These are phyloP conservation scores for Solanum bukasovii DNA, from an alignment of 257 asterid genomes.

Conservation along the genomic window DNA sequence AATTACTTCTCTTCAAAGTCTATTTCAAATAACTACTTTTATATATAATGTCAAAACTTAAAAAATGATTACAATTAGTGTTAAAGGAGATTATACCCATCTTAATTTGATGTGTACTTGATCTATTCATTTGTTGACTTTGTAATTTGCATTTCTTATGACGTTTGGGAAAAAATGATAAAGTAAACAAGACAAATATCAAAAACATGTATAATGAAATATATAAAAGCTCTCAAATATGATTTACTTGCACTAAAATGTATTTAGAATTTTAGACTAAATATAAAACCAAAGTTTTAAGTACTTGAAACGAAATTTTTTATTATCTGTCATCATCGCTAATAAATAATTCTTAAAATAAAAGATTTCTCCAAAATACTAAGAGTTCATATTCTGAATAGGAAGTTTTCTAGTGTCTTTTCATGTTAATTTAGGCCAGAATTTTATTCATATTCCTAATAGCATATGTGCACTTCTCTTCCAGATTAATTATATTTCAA, in stretches of 20 bases:
- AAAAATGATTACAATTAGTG: background rate
- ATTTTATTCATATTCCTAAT: background rate
- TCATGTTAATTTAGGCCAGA: background rate
- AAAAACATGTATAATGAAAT: background rate
- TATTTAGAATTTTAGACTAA: background rate
- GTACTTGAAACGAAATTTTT: background rate
- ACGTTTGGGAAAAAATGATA: background rate
- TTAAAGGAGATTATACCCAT: background rate
- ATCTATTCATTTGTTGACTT: background rate
- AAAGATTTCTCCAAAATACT: background rate
- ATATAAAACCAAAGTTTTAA: background rate
- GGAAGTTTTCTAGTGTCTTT: background rate
- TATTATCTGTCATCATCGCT: background rate
- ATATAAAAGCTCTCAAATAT: background rate
- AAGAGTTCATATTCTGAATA: background rate
- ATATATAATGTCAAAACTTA: background rate
- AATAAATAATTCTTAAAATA: background rate
- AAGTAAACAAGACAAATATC: background rate
- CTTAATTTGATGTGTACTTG: background rate
- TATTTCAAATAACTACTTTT: background rate
- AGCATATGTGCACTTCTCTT: background rate
- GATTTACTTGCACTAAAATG: background rate
- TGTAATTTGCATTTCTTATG: background rate
- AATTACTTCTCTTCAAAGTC: background rate
- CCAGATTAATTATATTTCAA: background rate